Percentiles rank a stretch among this genome's conserved stretches.
Evolutionary conservation across 768 basidiomycete species (phyloP).

Genomic region (Lentinula detonsa): DNA sequence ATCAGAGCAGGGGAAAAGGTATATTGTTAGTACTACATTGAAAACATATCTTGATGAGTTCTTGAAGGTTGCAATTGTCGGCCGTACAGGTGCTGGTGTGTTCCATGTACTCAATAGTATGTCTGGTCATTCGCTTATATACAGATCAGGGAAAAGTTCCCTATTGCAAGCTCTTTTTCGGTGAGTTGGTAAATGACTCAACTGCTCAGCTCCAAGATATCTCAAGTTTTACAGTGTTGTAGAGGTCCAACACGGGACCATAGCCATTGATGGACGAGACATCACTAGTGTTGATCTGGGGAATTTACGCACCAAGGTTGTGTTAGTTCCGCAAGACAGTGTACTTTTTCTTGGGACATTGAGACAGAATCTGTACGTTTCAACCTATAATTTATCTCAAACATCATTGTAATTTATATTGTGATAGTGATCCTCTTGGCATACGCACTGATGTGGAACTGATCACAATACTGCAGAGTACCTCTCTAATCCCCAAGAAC

Average conservation of each 20-base stretch:
- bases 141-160: slow-evolving; percentile 43
- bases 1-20: slow-evolving; percentile 64
- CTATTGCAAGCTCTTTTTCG: slow-evolving; percentile 52
- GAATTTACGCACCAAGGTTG: slow-evolving; percentile 43
- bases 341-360: slow-evolving; percentile 42
- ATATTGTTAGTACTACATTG: neutral
- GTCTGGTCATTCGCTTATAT: neutral
- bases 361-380: slow-evolving; percentile 38
- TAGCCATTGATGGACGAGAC: slow-evolving; percentile 53
- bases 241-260: slow-evolving; percentile 49
- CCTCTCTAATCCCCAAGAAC: slow-evolving; percentile 50
- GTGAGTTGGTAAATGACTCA: slow-evolving; percentile 17
- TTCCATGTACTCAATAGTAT: neutral
- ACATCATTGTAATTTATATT: neutral
- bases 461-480: slow-evolving; percentile 53
- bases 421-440: slow-evolving; percentile 44
- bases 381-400: neutral
- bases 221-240: slow-evolving; percentile 37
- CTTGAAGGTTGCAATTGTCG: slow-evolving; percentile 12
- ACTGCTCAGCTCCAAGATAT: neutral
- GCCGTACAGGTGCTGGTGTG: slow-evolving; percentile 34
- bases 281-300: slow-evolving; percentile 50
- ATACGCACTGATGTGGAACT: slow-evolving; percentile 54
- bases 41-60: neutral
- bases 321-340: slow-evolving; percentile 66